Evolutionary conservation across 768 basidiomycete species (phyloP), one percentile per base, ranked within the genome.

Genomic region (Lactarius hengduanensis): DNA sequence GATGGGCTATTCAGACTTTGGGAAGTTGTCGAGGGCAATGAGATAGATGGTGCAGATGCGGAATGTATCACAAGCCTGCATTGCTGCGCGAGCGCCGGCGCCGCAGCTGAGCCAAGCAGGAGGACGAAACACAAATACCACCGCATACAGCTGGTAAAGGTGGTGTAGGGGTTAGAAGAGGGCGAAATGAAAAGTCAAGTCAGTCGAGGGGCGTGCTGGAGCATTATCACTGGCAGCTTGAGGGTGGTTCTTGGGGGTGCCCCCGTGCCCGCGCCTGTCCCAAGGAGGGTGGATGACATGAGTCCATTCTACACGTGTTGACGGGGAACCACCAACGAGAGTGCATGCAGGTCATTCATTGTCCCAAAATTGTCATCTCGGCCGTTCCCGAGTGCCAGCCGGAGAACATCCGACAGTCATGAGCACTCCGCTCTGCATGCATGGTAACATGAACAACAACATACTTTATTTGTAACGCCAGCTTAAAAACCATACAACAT

Each of bases 21-120:
- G n/a, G 64, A 18, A 38, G 18, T 40, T 32, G 43, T 47, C 15
- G 65, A 70, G 6, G 68, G 59, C 32, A 70, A 57, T 7, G 74
- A 60, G 43, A 30, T 63, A 13, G 69, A 47, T 62, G 43, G 59
- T 13, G 67, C 57, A 16, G 64, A 43, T 20, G 66, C 47, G 9
- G 67, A 43, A 20, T 59, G 40, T 22, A 57, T 41, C 28, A 64
- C 65, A 28, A 75, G 72, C 45, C 65, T 69, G 65, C 74, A 75
- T 59, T 75, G 74, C 53, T 73, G 72, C 34, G 72, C 68, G 22
- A 66, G 43, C 8, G 61, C 69, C 0, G 43, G 30, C 7, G 30
- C 4, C 13, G 41, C 43, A 26, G 16, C 30, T 22, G 61, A 45
- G 26, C 61, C 26, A 41, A 58, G 54, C 36, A 62, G 10, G 34